phyloP scores from a whole-genome alignment of 2,329 filamentous ascomycete species.

The Thielaviopsis cerberus region DNA sequence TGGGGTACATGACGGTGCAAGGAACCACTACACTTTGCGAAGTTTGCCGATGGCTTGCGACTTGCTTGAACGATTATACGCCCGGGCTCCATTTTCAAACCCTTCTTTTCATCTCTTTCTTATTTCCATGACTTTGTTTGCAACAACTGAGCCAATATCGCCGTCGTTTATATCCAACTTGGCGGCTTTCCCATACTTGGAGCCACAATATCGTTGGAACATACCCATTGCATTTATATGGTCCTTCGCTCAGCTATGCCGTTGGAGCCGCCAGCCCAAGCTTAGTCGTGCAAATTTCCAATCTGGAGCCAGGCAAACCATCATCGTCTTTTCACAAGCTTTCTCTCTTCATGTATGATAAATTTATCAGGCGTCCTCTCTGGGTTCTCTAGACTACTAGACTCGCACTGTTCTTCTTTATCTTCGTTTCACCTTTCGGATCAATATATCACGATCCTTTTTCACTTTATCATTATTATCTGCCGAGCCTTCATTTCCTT shows the following conservation, averaged over 20 bases:
- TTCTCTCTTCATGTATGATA: conserved; percentile 54
- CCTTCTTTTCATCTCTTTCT: too few relatives aligned
- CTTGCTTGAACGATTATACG: background rate
- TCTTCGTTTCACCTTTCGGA: conserved; percentile 20
- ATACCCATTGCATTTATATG: too few relatives aligned
- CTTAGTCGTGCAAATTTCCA: conserved; percentile 4
- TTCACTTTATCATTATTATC: conserved; percentile 18
- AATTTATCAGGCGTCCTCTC: conserved; percentile 23
- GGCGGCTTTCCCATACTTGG: too few relatives aligned
- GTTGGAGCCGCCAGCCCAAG: background rate
- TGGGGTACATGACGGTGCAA: background rate
- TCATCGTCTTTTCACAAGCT: conserved; percentile 31
- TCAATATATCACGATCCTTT: conserved; percentile 25
- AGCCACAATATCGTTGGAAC: too few relatives aligned
- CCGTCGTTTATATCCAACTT: too few relatives aligned
- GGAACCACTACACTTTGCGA: background rate
- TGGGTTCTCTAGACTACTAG: conserved; percentile 2
- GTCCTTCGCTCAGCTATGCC: too few relatives aligned
- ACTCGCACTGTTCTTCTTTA: conserved; percentile 1
- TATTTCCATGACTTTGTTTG: too few relatives aligned
- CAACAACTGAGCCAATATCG: too few relatives aligned
- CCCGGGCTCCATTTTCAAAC: background rate
- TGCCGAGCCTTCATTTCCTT: background rate
- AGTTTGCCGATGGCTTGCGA: background rate
- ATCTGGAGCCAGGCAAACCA: conserved; percentile 27